phyloP scores from a whole-genome alignment of 176 grass and related monocot species.

The Avena insularis region DNA sequence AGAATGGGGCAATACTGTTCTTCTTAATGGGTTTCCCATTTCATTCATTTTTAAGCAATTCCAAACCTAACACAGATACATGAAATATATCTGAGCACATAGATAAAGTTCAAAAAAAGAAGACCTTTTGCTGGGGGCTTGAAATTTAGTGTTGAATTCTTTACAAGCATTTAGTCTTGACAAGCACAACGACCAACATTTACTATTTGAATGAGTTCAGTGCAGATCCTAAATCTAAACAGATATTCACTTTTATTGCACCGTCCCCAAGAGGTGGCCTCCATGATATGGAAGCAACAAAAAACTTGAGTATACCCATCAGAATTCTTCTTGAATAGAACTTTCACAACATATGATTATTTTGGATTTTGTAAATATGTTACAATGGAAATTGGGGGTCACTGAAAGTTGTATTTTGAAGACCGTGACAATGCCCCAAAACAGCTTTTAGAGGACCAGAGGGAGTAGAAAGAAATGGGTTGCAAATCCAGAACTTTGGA shows the following conservation, averaged over 20 bases:
- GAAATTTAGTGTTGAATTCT: not conserved
- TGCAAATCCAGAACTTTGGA: too few species aligned
- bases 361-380: too few species aligned
- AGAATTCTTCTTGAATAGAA: too few species aligned
- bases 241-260: conserved; percentile 35
- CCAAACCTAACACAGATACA: not conserved
- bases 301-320: not conserved
- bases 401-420: too few species aligned
- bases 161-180: conserved; percentile 14
- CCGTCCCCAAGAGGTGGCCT: conserved; percentile 20
- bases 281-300: not conserved
- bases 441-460: too few species aligned
- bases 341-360: too few species aligned
- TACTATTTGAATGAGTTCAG: conserved; percentile 2
- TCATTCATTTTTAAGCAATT: not conserved
- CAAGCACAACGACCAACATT: not conserved
- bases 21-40: not conserved
- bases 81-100: not conserved
- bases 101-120: not conserved
- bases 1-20: not conserved
- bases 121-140: not conserved
- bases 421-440: too few species aligned
- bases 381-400: too few species aligned
- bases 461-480: too few species aligned
- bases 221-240: conserved; percentile 5